phyloP scores from a whole-genome alignment of 2,329 filamentous ascomycete genomes.

The Fusarium tjaetaba region DNA sequence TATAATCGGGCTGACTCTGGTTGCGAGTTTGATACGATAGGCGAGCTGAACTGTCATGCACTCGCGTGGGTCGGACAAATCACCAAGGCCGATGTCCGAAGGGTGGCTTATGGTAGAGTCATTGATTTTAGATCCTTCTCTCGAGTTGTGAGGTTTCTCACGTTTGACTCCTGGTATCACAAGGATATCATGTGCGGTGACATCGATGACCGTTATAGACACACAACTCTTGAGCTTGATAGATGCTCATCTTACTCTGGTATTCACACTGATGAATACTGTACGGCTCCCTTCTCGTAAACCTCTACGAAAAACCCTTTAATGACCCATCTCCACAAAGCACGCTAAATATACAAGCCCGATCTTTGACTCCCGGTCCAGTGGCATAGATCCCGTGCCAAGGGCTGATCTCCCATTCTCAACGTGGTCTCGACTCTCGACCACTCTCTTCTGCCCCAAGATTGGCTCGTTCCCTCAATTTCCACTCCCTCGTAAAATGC shows the following conservation, averaged over 20 bases:
- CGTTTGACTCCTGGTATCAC: neutral
- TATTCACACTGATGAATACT: neutral
- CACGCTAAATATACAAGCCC: conserved; percentile 7
- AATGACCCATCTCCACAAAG: conserved; percentile 8
- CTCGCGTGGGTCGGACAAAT: conserved; percentile 37
- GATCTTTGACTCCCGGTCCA: conserved; percentile 15
- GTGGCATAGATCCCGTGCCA: conserved; percentile 18
- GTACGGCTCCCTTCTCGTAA: neutral
- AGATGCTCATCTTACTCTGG: neutral
- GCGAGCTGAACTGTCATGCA: conserved; percentile 23
- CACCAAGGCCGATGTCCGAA: conserved; percentile 46
- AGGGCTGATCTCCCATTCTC: conserved; percentile 2
- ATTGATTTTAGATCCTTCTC: conserved; percentile 12
- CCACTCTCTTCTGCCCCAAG: neutral
- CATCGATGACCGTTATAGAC: neutral
- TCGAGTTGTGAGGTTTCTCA: neutral
- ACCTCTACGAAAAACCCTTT: neutral
- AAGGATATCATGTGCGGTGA: neutral
- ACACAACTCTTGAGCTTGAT: neutral
- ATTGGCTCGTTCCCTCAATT: neutral
- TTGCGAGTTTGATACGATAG: conserved; percentile 6
- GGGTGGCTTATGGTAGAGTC: conserved; percentile 22
- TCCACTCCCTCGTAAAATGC: neutral
- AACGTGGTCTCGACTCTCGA: conserved; percentile 32
- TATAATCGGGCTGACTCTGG: conserved; percentile 19